Evolutionary conservation across 306 rosid species (phyloP).

Genomic region (Casuarina equisetifolia): DNA sequence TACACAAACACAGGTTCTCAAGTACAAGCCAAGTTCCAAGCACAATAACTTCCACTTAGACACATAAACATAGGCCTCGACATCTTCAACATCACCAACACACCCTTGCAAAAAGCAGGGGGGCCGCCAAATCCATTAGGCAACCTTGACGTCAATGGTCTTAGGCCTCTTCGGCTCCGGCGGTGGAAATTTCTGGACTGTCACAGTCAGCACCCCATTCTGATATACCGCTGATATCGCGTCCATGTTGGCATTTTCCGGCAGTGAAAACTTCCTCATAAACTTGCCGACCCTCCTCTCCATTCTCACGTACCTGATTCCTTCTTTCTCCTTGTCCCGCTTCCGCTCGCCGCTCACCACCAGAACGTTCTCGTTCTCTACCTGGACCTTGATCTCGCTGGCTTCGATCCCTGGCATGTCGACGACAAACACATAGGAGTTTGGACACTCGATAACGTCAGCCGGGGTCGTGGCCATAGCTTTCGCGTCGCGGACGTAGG

Average conservation of each 20-base stretch:
- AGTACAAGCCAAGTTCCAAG: too few species aligned
- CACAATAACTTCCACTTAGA: too few species aligned
- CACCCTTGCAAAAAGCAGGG: too few species aligned
- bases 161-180: constrained; percentile 94
- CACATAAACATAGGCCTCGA: too few species aligned
- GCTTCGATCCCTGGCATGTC: constrained; percentile 95
- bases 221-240: constrained; percentile 68
- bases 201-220: constrained; percentile 83
- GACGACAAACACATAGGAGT: constrained; percentile 61
- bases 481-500: constrained; percentile 74
- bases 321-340: constrained; percentile 88
- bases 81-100: too few species aligned
- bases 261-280: constrained; percentile 80
- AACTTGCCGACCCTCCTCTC: constrained; percentile 86
- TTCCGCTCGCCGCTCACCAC: constrained; percentile 78
- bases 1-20: too few species aligned
- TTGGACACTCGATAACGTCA: constrained; percentile 69
- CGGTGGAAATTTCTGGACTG: constrained; percentile 78
- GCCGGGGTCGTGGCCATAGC: constrained; percentile 94
- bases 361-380: constrained; percentile 85
- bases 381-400: constrained; percentile 82
- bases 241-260: constrained; percentile 71
- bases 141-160: neutral
- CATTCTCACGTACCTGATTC: constrained; percentile 70
- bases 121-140: neutral